These are phyloP conservation scores for Allodekkera sacchari DNA, from an alignment of 805 yeast species.

Conservation along the genomic window DNA sequence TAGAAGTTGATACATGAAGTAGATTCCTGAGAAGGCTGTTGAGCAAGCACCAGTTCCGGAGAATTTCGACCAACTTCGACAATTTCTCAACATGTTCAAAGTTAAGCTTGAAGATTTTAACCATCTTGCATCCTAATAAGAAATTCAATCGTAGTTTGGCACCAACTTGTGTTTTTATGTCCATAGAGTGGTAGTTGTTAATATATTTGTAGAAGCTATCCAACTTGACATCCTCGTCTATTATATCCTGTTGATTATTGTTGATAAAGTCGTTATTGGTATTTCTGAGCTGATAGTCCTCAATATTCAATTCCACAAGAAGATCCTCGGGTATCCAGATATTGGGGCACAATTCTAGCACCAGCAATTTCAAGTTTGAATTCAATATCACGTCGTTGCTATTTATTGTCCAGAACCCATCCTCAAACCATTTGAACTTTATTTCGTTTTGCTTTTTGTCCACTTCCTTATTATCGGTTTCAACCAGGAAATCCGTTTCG, in stretches of 20 bases:
- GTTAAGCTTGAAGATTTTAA: constrained; percentile 21
- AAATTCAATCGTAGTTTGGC: constrained; percentile 8
- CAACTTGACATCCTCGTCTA: constrained; percentile 6
- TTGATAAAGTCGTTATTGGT: constrained; percentile 18
- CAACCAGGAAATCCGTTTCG: not conserved
- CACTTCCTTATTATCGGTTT: not conserved
- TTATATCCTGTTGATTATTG: constrained; percentile 5
- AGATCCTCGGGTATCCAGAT: constrained; percentile 27
- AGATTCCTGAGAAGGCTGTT: constrained; percentile 17
- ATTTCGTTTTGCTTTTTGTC: constrained; percentile 1
- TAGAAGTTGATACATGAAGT: not conserved
- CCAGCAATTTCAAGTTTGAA: constrained; percentile 15
- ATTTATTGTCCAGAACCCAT: constrained; percentile 20
- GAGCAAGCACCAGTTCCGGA: constrained; percentile 22
- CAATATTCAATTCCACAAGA: constrained; percentile 13
- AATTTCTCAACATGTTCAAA: constrained; percentile 14
- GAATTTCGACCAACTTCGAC: constrained; percentile 9
- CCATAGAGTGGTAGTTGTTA: constrained; percentile 11
- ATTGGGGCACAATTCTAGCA: constrained; percentile 23
- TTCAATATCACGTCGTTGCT: constrained; percentile 10
- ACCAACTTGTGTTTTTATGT: constrained; percentile 4
- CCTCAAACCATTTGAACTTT: constrained; percentile 18
- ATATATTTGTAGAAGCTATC: constrained; percentile 14
- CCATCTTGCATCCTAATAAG: constrained; percentile 22
- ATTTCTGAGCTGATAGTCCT: constrained; percentile 17